Base-by-base conservation (phyloP, 2,329 filamentous ascomycete species). In the Trichoderma gracile region DNA sequence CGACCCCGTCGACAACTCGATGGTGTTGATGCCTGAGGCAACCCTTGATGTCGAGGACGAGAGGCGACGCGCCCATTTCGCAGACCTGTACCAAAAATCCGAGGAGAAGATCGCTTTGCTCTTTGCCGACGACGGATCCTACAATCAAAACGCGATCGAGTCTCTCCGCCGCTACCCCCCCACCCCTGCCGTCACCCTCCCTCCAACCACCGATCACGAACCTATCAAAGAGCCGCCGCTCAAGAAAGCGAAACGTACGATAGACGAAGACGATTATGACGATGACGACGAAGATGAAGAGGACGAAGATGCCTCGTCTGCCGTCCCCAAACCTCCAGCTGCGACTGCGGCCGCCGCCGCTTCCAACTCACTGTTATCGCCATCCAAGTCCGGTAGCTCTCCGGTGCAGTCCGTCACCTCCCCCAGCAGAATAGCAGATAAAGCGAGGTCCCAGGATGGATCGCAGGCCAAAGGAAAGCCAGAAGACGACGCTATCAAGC, bases 401-500 rank as follows among this genome's bases (percentile, higher is more conserved):
- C 87, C 82, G 66, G 86, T 85, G 68, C 86, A 86, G 72, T 87
- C 82, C 63, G 84, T 82, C 68, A 84, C 81, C 69, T 89, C 84
- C 68, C 86, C 81, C 67, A 86, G 85, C 63, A 88, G 84, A 69
- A 81, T 82, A 27, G 75, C 78, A 63, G 79, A 83, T 47, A 86
- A 86, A 70, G 72, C 81, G 56, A 85, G 84, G 68, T 80, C 80
- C 9, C 79, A 80, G 58, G 81, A 81, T 53, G 73, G 70, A 9
- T 77, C 78, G 42, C 81, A 81, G 68, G 74, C 85, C 71, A 82
- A 81, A 77, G 80, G 86, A 63, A 92, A 92, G 75, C 85, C 88
- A 25, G 88, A 89, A 8, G 93, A 97, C 74, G 91, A 97, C 81
- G 91, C 92, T 76, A 91, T 95, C 73, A 96, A 96, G 78, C 92